phyloP scores from a whole-genome alignment of 495 filamentous ascomycete species.

The Neurospora sp. region DNA sequence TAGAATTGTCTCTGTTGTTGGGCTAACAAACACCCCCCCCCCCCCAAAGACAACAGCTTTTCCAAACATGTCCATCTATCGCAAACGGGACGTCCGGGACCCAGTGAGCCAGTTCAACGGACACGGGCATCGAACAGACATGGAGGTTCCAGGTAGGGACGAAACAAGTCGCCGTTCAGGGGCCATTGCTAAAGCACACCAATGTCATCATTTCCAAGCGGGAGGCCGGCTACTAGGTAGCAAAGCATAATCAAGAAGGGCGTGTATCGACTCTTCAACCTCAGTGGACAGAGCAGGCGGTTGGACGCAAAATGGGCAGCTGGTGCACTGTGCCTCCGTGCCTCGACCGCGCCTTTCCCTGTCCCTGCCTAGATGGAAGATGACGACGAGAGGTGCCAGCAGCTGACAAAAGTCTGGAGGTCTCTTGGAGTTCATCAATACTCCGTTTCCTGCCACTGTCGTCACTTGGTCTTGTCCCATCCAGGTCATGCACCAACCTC shows the following conservation, averaged over 20 bases:
- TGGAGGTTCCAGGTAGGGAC: not conserved
- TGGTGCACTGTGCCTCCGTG: not conserved
- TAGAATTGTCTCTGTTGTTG: not conserved
- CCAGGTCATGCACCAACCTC: not conserved
- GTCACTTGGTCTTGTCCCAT: not conserved
- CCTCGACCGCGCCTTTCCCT: not conserved
- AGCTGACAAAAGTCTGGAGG: not conserved
- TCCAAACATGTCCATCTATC: not conserved
- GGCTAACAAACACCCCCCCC: not conserved
- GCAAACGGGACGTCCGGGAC: not conserved
- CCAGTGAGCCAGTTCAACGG: not conserved
- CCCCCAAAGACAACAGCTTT: not conserved
- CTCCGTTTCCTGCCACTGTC: not conserved
- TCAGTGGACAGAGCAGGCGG: not conserved
- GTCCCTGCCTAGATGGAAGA: not conserved
- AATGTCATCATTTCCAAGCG: not conserved
- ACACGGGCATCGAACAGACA: not conserved
- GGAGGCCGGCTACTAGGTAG: not conserved
- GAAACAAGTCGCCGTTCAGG: not conserved
- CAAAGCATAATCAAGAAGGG: not conserved
- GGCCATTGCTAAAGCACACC: not conserved
- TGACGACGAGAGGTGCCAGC: not conserved
- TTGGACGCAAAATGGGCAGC: not conserved
- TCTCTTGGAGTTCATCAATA: not conserved
- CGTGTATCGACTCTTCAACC: not conserved